Evolutionary conservation across 257 asterid species (phyloP).

Genomic region (Scutellaria galericulata): DNA sequence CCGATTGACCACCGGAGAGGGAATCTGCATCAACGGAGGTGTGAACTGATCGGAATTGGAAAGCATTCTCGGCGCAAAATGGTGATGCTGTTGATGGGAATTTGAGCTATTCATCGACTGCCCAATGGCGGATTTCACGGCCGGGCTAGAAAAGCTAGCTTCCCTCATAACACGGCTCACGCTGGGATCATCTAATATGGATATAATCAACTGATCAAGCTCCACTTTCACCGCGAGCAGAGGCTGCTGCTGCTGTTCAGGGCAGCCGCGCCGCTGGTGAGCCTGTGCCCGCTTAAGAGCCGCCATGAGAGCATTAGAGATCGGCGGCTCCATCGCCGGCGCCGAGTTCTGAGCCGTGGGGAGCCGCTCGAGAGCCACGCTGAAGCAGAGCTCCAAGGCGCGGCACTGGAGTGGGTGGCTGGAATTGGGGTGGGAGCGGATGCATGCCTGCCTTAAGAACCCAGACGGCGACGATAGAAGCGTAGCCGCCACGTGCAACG

Average conservation of each 20-base stretch:
- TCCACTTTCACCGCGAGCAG: constrained; percentile 83
- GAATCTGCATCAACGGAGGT: constrained; percentile 11
- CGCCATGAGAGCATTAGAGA: constrained; percentile 88
- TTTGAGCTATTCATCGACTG: constrained; percentile 47
- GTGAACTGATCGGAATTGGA: constrained; percentile 23
- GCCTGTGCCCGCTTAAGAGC: constrained; percentile 93
- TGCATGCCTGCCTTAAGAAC: constrained; percentile 73
- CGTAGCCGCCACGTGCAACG: constrained; percentile 91
- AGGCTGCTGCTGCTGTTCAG: constrained; percentile 92
- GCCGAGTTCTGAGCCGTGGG: constrained; percentile 57
- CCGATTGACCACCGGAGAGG: constrained; percentile 14
- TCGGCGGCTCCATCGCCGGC: constrained; percentile 69
- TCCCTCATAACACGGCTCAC: constrained; percentile 95
- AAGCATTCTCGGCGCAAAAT: constrained; percentile 42
- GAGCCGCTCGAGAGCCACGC: constrained; percentile 84
- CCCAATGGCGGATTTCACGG: constrained; percentile 83
- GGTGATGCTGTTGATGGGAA: constrained; percentile 31
- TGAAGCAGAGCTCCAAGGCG: constrained; percentile 80
- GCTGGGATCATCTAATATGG: constrained; percentile 89
- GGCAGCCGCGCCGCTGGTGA: constrained; percentile 84
- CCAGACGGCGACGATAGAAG: constrained; percentile 72
- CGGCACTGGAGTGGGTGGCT: constrained; percentile 91
- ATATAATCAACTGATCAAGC: constrained; percentile 77
- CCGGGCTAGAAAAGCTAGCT: constrained; percentile 92
- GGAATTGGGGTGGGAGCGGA: constrained; percentile 83